Conservation (phyloP, 352 stramenopile species). For the Stephanocyclus meneghinianus region DNA sequence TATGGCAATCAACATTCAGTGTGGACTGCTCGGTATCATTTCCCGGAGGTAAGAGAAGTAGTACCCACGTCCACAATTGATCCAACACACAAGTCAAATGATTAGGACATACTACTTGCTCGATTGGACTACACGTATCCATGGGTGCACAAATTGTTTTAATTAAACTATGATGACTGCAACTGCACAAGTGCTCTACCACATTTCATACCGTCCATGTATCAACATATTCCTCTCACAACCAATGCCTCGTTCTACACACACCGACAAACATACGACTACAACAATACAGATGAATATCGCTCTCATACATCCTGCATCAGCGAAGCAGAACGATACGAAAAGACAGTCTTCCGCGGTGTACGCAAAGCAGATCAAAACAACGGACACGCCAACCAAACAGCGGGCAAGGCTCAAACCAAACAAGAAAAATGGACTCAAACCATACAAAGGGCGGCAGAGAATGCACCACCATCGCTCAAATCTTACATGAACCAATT, state of each 20-base stretch:
- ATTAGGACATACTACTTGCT: conserved; percentile 49
- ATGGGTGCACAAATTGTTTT: conserved; percentile 83
- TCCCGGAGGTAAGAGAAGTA: conserved; percentile 69
- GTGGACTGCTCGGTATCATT: conserved; percentile 65
- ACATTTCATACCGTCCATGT: not conserved
- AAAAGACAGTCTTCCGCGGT: conserved; percentile 61
- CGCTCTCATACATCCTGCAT: conserved; percentile 77
- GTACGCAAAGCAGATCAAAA: conserved; percentile 37
- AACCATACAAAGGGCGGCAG: conserved; percentile 51
- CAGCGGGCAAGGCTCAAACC: conserved; percentile 45
- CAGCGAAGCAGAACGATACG: conserved; percentile 77
- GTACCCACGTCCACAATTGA: not conserved
- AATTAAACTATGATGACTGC: conserved; percentile 84
- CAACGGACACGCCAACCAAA: conserved; percentile 7
- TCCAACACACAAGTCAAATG: conserved; percentile 28
- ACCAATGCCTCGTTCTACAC: conserved; percentile 19
- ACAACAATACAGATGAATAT: conserved; percentile 70
- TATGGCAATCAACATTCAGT: conserved; percentile 7
- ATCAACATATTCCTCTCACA: not conserved
- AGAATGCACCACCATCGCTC: conserved; percentile 45
- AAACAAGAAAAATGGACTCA: conserved; percentile 79
- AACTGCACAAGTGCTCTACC: not conserved
- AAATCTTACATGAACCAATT: conserved; percentile 70
- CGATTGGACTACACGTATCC: conserved; percentile 53
- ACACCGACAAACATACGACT: not conserved